Percentiles rank a stretch among this genome's conserved stretches.
These are phyloP conservation scores for Heritiera fomes DNA, from an alignment of 345 rosid genomes.

Conservation along the genomic window DNA sequence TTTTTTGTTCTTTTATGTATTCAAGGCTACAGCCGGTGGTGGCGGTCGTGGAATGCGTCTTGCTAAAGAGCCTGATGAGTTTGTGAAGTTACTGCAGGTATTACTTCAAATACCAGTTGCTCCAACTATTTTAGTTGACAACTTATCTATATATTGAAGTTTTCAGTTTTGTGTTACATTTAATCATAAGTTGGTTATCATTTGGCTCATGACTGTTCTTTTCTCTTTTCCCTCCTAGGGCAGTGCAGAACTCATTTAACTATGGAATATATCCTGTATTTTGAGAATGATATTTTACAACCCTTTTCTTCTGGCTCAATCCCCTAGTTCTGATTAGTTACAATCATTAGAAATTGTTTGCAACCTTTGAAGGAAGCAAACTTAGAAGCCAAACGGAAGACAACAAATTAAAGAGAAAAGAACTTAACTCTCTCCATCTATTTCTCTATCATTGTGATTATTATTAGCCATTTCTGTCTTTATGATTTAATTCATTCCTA, in stretches of 20 bases:
- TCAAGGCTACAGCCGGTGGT: conserved; percentile 98
- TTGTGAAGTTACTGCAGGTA: conserved; percentile 96
- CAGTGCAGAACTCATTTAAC: not conserved
- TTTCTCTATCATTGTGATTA: not conserved
- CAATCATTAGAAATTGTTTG: not conserved
- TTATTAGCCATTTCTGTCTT: not conserved
- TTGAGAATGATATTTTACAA: not conserved
- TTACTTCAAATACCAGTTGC: conserved; percentile 12
- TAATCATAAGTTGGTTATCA: not conserved
- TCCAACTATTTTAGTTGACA: conserved; percentile 12
- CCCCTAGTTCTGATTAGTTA: not conserved
- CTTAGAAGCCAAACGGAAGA: not conserved
- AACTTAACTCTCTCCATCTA: not conserved
- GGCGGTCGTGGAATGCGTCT: conserved; percentile 99
- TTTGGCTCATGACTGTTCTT: not conserved
- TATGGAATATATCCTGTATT: not conserved
- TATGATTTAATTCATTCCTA: not conserved
- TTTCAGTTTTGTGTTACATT: not conserved
- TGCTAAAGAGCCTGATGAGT: conserved; percentile 90
- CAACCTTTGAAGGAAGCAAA: not conserved
- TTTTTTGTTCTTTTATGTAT: conserved; percentile 18
- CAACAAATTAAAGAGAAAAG: not conserved
- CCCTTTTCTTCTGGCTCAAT: not conserved
- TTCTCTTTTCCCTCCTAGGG: not conserved
- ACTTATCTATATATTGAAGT: not conserved